Conservation (phyloP, 2,329 filamentous ascomycete species). For the Xylaria sp. region DNA sequence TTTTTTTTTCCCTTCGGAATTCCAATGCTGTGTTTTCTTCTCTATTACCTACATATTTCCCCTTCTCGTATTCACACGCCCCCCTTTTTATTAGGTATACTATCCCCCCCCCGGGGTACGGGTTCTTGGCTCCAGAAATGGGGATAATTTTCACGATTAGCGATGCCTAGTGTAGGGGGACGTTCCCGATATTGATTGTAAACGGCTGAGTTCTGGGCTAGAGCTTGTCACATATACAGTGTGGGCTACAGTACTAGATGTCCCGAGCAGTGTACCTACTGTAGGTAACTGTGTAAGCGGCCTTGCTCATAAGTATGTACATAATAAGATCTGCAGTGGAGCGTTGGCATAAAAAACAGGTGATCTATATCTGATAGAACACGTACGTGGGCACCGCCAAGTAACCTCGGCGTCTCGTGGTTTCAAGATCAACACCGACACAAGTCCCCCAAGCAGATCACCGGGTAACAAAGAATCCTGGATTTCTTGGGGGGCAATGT, state of each 20-base stretch:
- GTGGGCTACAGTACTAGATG: constrained; percentile 6
- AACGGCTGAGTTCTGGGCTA: background rate
- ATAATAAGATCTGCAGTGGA: constrained; percentile 33
- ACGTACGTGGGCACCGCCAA: constrained; percentile 2
- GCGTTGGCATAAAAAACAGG: constrained; percentile 14
- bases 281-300: background rate
- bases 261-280: background rate
- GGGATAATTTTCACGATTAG: constrained; percentile 32
- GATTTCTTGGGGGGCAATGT: background rate
- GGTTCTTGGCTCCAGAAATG: constrained; percentile 14
- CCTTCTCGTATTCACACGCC: background rate
- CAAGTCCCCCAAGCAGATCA: background rate
- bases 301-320: constrained; percentile 30
- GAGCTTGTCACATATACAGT: constrained; percentile 25
- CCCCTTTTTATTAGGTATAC: constrained; percentile 2
- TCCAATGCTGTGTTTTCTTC: background rate
- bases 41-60: background rate
- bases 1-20: background rate
- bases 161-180: constrained; percentile 19
- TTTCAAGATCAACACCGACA: constrained; percentile 30
- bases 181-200: constrained; percentile 23
- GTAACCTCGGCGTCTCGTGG: constrained; percentile 24
- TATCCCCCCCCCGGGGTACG: background rate
- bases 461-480: background rate
- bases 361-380: constrained; percentile 14